Evolutionary conservation across 164 flowering plant species (phyloP), one percentile per base, ranked within the genome.

Genomic region (Taxillus chinensis): DNA sequence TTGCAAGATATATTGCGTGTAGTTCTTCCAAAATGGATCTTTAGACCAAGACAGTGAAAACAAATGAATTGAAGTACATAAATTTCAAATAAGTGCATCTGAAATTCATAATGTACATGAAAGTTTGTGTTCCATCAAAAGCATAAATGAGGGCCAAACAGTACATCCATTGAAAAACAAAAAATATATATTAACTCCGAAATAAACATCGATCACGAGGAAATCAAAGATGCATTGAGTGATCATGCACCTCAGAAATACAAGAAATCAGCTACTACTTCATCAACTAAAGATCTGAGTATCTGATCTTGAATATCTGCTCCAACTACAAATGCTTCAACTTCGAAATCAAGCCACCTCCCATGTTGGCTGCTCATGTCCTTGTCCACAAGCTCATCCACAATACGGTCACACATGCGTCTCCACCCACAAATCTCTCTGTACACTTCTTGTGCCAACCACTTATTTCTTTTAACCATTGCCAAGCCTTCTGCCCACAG

Each of bases 301-400:
- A 91, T 79, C 51, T 68, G 72, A 46, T 53, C 69, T 71, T 82
- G 89, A 40, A 93, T 70, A 69, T 83, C 87, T 43, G 67, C 61
- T 27, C 91, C 95, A 2, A 82, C 55, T 52, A 64, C 82, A 64
- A 75, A 83, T 57, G 63, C 80, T 69, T 91, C 97, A 37, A 61
- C 65, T 61, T 85, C 90, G 67, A 81, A 89, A 42, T 87, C 83
- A 51, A 77, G 74, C 97, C 97, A 91, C 74, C 62, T 87, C 11
- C 96, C 95, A 69, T 72, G 54, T 6, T 67, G 73, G 63, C 73
- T 74, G 73, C 95, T 89, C 99, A 95, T 89, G 68, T 95, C 99
- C 77, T 78, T 83, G 63, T 91, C 90, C 2, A 95, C 86, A 53
- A 95, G 86, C 66, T 89, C 96, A 73, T 95, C 99, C 57, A 91